Conservation (phyloP, 441 rosid species). For the Brassica balearica region DNA sequence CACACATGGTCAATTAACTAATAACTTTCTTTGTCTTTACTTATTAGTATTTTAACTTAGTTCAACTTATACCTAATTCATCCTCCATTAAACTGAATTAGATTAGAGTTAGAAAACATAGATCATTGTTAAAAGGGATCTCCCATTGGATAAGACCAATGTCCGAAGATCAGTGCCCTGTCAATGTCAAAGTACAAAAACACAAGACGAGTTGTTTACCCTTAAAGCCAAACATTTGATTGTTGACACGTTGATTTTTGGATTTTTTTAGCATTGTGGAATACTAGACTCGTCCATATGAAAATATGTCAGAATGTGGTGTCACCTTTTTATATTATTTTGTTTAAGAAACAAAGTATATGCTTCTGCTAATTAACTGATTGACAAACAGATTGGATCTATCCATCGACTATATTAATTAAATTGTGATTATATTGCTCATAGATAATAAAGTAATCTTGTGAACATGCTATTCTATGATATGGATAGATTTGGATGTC, state of each 20-base stretch:
- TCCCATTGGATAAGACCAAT: conserved; percentile 9
- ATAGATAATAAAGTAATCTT: not conserved
- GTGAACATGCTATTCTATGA: not conserved
- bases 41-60: not conserved
- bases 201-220: conserved; percentile 24
- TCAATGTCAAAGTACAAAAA: conserved; percentile 1
- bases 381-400: conserved; percentile 23
- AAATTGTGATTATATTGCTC: conserved; percentile 15
- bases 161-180: conserved; percentile 1
- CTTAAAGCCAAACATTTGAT: conserved; percentile 11
- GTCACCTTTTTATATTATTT: conserved; percentile 5
- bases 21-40: not conserved
- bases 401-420: conserved; percentile 2
- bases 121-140: not conserved
- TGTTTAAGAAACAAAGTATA: conserved; percentile 21
- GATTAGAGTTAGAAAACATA: conserved; percentile 6
- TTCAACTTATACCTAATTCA: not conserved
- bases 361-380: conserved; percentile 7
- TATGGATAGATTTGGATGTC: conserved; percentile 12
- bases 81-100: not conserved
- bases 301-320: conserved; percentile 13
- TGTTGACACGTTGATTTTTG: conserved; percentile 13
- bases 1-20: too few species aligned
- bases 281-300: conserved; percentile 6
- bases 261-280: conserved; percentile 13